A percentile compares a stretch with the other conserved stretches of the same genome.
phyloP scores from a whole-genome alignment of 2,329 filamentous ascomycete species.

The Chaetomiaceae sp. region DNA sequence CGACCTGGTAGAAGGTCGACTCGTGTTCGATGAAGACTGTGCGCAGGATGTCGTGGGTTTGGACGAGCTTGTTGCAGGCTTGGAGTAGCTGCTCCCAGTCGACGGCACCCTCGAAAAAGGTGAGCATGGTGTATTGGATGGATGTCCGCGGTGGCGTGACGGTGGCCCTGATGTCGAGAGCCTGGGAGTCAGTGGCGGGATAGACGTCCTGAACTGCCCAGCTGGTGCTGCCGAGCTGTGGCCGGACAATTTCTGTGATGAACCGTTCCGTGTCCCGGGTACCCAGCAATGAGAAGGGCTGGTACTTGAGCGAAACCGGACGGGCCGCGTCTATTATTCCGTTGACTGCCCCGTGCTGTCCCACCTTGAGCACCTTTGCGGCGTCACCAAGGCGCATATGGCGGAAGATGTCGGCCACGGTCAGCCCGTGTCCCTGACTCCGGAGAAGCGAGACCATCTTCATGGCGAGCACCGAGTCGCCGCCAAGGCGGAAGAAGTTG shows the following conservation, averaged over 20 bases:
- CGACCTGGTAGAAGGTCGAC: constrained; percentile 49
- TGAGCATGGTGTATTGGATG: constrained; percentile 60
- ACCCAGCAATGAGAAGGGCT: constrained; percentile 48
- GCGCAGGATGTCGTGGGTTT: constrained; percentile 22
- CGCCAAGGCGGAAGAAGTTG: constrained; percentile 37
- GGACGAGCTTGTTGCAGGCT: constrained; percentile 15
- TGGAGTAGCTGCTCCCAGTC: constrained; percentile 4
- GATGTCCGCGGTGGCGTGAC: constrained; percentile 45
- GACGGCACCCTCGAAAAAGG: constrained; percentile 40
- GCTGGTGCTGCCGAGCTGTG: constrained; percentile 46
- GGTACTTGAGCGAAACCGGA: neutral
- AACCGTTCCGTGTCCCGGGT: constrained; percentile 34
- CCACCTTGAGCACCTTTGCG: constrained; percentile 27
- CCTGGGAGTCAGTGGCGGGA: constrained; percentile 24
- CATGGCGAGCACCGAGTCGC: constrained; percentile 37
- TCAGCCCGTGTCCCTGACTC: constrained; percentile 38
- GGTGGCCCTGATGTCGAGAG: constrained; percentile 18
- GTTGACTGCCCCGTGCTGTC: neutral
- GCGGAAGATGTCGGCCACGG: constrained; percentile 47
- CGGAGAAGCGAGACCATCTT: constrained; percentile 40
- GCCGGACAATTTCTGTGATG: constrained; percentile 46
- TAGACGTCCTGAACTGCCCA: constrained; percentile 36
- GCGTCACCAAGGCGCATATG: constrained; percentile 26
- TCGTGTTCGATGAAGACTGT: constrained; percentile 40
- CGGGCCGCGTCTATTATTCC: no score